These are phyloP conservation scores for Cordyceps militaris DNA, from an alignment of 2,329 filamentous ascomycete species.

Conservation along the genomic window DNA sequence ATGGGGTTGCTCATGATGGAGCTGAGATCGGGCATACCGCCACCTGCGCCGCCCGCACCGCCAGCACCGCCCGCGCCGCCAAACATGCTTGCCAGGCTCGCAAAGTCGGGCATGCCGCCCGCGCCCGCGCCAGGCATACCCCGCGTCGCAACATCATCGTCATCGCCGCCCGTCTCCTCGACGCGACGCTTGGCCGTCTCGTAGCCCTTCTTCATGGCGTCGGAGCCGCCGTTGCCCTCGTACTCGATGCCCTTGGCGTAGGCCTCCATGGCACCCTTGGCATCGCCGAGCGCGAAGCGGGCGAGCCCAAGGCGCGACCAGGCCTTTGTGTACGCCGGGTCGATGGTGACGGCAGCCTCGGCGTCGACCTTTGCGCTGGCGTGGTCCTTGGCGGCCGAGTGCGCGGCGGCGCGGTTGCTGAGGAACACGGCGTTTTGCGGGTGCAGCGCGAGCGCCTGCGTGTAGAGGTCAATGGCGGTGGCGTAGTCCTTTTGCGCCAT, in stretches of 20 bases:
- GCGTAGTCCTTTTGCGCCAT: constrained; percentile 93
- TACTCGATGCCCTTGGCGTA: constrained; percentile 89
- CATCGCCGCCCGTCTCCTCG: constrained; percentile 58
- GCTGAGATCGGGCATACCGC: constrained; percentile 81
- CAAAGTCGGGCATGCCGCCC: constrained; percentile 65
- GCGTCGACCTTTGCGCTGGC: constrained; percentile 78
- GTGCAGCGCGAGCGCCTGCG: constrained; percentile 71
- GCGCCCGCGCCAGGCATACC: constrained; percentile 43
- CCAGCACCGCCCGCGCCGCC: constrained; percentile 53
- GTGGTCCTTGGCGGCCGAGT: constrained; percentile 79
- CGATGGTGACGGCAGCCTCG: constrained; percentile 78
- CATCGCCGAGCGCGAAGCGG: constrained; percentile 83
- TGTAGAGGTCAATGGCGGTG: constrained; percentile 77
- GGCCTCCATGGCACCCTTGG: constrained; percentile 86
- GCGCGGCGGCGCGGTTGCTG: constrained; percentile 91
- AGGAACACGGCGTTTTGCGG: constrained; percentile 93
- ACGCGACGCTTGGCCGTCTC: constrained; percentile 88
- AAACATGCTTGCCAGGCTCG: constrained; percentile 64
- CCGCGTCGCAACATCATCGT: constrained; percentile 35
- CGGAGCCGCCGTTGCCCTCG: constrained; percentile 88
- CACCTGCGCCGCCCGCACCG: constrained; percentile 54
- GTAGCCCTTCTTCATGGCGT: constrained; percentile 94
- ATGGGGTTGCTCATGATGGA: constrained; percentile 96
- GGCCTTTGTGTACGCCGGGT: constrained; percentile 93
- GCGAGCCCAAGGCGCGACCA: constrained; percentile 93